Percentiles rank a stretch among this genome's conserved stretches.
phyloP scores from a whole-genome alignment of 768 basidiomycete species.

The Chalciporus chontae region DNA sequence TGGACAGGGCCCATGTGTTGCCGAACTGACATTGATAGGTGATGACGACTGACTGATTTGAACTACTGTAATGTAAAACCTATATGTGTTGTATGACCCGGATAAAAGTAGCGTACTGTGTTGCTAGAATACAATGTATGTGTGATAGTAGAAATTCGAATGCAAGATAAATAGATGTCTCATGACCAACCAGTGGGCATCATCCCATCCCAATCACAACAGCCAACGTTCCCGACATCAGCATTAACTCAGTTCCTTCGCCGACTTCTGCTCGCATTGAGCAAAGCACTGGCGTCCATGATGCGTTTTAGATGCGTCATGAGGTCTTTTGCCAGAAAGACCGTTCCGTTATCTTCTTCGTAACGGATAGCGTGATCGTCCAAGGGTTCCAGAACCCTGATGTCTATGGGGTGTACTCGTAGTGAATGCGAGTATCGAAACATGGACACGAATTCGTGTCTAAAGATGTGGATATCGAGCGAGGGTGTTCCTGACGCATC shows the following conservation, averaged over 20 bases:
- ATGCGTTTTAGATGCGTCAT: slow-evolving; percentile 28
- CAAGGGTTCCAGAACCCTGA: slow-evolving; percentile 51
- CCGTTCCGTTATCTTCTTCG: slow-evolving; percentile 56
- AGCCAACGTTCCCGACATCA: background rate
- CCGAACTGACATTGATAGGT: background rate
- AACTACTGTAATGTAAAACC: background rate
- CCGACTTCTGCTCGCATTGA: slow-evolving; percentile 10
- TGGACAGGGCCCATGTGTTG: background rate
- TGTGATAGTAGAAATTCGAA: background rate
- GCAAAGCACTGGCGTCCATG: slow-evolving; percentile 22
- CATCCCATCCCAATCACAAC: background rate
- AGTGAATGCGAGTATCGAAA: slow-evolving; percentile 54
- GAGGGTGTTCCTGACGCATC: slow-evolving; percentile 12
- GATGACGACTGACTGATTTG: background rate
- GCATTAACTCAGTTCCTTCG: background rate
- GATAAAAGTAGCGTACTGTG: slow-evolving; percentile 2
- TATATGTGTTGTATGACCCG: background rate
- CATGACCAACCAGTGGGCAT: background rate
- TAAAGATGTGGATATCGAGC: slow-evolving; percentile 28
- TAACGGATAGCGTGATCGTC: slow-evolving; percentile 46
- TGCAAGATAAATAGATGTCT: slow-evolving; percentile 4
- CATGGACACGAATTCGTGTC: slow-evolving; percentile 61
- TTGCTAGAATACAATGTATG: slow-evolving; percentile 23
- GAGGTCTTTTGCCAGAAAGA: slow-evolving; percentile 52
- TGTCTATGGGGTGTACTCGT: slow-evolving; percentile 33